These are phyloP conservation scores for Astrephomene gubernaculifera DNA, from an alignment of 139 green algal species.

Conservation along the genomic window DNA sequence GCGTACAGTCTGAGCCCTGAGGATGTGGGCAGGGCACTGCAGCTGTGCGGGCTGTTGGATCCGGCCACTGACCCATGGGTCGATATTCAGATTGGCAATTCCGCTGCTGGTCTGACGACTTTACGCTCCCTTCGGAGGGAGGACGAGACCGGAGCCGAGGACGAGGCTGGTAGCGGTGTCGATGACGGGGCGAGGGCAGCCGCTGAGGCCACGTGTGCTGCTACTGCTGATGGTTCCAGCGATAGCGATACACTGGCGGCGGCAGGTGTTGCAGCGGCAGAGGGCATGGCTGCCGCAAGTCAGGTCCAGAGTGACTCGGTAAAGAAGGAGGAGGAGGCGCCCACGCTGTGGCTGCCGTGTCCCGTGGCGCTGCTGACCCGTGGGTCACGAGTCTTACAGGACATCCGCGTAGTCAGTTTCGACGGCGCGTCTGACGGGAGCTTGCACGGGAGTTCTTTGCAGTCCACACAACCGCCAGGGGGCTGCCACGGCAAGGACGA, in stretches of 20 bases:
- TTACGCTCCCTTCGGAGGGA: too few species aligned
- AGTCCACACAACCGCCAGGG: too few species aligned
- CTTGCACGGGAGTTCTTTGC: too few species aligned
- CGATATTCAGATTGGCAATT: constrained; percentile 7
- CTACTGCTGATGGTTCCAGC: too few species aligned
- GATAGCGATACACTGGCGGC: too few species aligned
- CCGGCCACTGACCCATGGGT: background rate
- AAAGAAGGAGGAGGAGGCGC: too few species aligned
- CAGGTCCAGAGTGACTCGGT: too few species aligned
- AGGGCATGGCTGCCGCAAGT: background rate
- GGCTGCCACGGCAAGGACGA: background rate
- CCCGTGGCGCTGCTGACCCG: background rate
- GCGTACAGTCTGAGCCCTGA: background rate
- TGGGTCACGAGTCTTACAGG: background rate
- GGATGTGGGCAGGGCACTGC: background rate
- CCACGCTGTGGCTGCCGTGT: constrained; percentile 34
- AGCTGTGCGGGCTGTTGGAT: constrained; percentile 10
- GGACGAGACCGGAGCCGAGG: too few species aligned
- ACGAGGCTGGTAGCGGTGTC: too few species aligned
- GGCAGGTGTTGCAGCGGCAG: background rate
- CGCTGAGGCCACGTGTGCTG: too few species aligned
- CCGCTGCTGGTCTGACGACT: background rate
- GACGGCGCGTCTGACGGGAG: too few species aligned
- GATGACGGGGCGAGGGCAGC: too few species aligned
- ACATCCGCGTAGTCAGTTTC: constrained; percentile 1